phyloP scores from a whole-genome alignment of 108 stramenopile genomes.

The Fistulifera pelliculosa region DNA sequence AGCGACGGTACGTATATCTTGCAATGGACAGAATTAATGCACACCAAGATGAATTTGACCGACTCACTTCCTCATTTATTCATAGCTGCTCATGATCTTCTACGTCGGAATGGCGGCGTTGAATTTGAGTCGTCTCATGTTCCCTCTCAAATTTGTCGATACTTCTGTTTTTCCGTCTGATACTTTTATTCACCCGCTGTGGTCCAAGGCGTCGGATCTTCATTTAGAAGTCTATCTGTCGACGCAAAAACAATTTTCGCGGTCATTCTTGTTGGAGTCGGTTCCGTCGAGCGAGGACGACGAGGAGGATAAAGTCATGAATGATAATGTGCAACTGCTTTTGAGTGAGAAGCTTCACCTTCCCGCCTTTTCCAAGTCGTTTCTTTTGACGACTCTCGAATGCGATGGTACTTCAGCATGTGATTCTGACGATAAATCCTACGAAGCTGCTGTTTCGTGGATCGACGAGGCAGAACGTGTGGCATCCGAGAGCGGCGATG shows the following conservation, averaged over 20 bases:
- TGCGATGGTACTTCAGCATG: slow-evolving; percentile 12
- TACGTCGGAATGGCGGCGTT: slow-evolving; percentile 31
- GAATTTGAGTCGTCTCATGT: slow-evolving; percentile 49
- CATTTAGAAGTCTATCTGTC: slow-evolving; percentile 62
- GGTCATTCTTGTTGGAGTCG: slow-evolving; percentile 50
- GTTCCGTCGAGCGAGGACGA: slow-evolving; percentile 14
- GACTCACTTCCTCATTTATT: background rate
- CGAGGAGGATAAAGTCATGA: slow-evolving; percentile 20
- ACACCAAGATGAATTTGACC: no score
- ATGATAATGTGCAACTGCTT: slow-evolving; percentile 16
- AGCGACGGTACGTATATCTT: no score
- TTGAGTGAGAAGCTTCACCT: slow-evolving; percentile 36
- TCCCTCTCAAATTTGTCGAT: slow-evolving; percentile 33
- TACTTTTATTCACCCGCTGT: slow-evolving; percentile 23
- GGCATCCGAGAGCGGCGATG: slow-evolving; percentile 36
- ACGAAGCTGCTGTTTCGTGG: slow-evolving; percentile 46
- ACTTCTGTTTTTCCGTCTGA: slow-evolving; percentile 19
- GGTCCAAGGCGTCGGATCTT: slow-evolving; percentile 23
- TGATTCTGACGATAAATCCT: slow-evolving; percentile 19
- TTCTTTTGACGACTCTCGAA: slow-evolving; percentile 34
- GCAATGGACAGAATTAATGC: no score
- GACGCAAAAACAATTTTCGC: slow-evolving; percentile 25
- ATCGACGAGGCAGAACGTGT: slow-evolving; percentile 51
- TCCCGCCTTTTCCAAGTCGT: slow-evolving; percentile 43
- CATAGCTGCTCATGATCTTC: slow-evolving; percentile 34